Percentiles rank a stretch among this genome's conserved stretches.
These are phyloP conservation scores for Fusarium sulawesiense DNA, from an alignment of 2,329 filamentous ascomycete species.

Conservation along the genomic window DNA sequence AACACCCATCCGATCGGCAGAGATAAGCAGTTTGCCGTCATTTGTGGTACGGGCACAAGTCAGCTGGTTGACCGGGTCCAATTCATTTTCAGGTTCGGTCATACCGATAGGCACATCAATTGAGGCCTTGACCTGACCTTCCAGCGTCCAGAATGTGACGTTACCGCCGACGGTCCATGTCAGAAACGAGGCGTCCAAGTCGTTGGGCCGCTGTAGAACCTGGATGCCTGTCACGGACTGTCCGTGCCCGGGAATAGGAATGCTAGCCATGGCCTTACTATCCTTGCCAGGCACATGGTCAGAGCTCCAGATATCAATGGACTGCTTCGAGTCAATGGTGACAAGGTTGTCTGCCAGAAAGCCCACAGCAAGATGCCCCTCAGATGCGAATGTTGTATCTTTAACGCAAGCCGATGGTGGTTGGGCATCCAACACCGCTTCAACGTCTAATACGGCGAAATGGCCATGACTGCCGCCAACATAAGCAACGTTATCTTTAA, in stretches of 20 bases:
- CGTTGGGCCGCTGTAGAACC: constrained; percentile 69
- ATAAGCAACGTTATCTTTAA: constrained; percentile 70
- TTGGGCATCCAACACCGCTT: constrained; percentile 59
- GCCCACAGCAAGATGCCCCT: constrained; percentile 73
- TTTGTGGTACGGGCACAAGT: constrained; percentile 69
- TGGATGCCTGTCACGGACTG: constrained; percentile 80
- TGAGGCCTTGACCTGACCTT: constrained; percentile 74
- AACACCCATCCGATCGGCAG: constrained; percentile 88
- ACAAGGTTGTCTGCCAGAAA: constrained; percentile 75
- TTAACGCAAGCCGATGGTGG: constrained; percentile 52
- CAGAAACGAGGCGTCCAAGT: constrained; percentile 77
- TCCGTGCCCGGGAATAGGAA: constrained; percentile 71
- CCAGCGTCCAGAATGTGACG: constrained; percentile 83
- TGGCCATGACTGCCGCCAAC: constrained; percentile 75
- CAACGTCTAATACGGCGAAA: constrained; percentile 65
- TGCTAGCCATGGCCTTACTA: constrained; percentile 55
- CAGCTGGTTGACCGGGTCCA: constrained; percentile 68
- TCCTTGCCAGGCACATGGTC: constrained; percentile 57
- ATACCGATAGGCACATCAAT: constrained; percentile 78
- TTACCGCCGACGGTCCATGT: constrained; percentile 89
- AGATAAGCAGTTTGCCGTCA: constrained; percentile 75
- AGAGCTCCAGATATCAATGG: constrained; percentile 74
- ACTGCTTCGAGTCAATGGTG: constrained; percentile 79
- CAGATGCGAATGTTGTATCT: constrained; percentile 52
- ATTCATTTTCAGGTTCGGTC: constrained; percentile 59